A percentile compares a stretch with the other conserved stretches of the same genome.
phyloP scores from a whole-genome alignment of 2,329 filamentous ascomycete genomes.

The Atkinsonella hypoxylon region DNA sequence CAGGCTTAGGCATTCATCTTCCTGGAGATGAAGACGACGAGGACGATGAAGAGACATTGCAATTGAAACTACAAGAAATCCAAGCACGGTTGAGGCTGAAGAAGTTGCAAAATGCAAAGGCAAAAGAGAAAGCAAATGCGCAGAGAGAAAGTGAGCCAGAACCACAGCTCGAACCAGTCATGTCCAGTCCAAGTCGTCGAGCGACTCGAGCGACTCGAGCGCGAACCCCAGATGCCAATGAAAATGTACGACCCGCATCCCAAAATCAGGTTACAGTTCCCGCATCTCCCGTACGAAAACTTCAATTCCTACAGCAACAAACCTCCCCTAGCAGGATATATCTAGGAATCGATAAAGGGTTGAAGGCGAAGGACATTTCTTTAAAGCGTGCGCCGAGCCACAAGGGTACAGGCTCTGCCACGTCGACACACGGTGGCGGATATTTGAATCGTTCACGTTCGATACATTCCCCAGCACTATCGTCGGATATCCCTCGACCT shows the following conservation, averaged over 20 bases:
- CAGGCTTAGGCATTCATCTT: conserved; percentile 23
- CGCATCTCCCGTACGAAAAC: conserved; percentile 55
- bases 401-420: conserved; percentile 15
- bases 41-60: conserved; percentile 68
- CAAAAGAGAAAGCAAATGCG: conserved; percentile 9
- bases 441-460: conserved; percentile 35
- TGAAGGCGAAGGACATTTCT: conserved; percentile 71
- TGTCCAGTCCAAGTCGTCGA: conserved; percentile 12
- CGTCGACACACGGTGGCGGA: conserved; percentile 18
- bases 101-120: conserved; percentile 55
- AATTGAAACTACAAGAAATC: conserved; percentile 78
- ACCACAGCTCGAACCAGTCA: conserved; percentile 10
- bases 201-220: conserved; percentile 12
- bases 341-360: conserved; percentile 81
- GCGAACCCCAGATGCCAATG: conserved; percentile 17
- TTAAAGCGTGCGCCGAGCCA: conserved; percentile 57
- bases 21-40: conserved; percentile 18
- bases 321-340: conserved; percentile 69
- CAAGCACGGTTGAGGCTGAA: conserved; percentile 81
- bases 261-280: conserved; percentile 56
- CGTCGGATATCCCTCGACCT: conserved; percentile 25
- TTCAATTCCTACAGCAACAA: conserved; percentile 37
- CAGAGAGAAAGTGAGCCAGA: conserved; percentile 12
- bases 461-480: conserved; percentile 16
- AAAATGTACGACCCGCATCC: conserved; percentile 9